Evolutionary conservation across 306 rosid species (phyloP).

Genomic region (Ammopiptanthus mongolicus): DNA sequence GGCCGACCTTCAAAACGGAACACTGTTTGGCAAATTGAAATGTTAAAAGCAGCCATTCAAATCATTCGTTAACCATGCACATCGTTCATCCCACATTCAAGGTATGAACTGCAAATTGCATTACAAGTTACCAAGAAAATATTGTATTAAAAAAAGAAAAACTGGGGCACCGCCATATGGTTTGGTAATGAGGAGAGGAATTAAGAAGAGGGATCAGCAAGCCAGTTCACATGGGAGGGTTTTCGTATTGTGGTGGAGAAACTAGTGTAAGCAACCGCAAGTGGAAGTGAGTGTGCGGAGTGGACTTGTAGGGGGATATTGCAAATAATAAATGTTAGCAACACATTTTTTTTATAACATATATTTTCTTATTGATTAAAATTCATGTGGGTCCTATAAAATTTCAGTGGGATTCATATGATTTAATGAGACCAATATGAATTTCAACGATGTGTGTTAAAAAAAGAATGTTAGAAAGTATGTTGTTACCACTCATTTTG

Average conservation of each 20-base stretch:
- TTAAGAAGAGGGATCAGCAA: neutral
- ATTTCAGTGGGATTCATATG: too few species aligned
- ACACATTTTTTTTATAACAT: too few species aligned
- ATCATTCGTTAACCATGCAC: neutral
- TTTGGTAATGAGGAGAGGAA: neutral
- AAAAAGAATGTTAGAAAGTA: too few species aligned
- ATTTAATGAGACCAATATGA: too few species aligned
- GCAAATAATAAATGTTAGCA: too few species aligned
- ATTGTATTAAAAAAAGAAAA: neutral
- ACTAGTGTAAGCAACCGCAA: neutral
- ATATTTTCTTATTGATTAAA: too few species aligned
- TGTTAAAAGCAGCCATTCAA: constrained; percentile 2
- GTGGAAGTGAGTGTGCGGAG: too few species aligned
- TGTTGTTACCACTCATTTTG: too few species aligned
- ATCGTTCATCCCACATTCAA: neutral
- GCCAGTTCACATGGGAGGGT: constrained; percentile 19
- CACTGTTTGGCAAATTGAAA: constrained; percentile 25
- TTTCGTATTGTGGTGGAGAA: constrained; percentile 18
- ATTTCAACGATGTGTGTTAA: too few species aligned
- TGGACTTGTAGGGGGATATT: too few species aligned
- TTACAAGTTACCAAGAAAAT: neutral
- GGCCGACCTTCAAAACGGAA: neutral
- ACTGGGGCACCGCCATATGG: constrained; percentile 15
- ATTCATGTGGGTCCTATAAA: too few species aligned
- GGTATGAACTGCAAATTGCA: neutral